These are phyloP conservation scores for Stromatinia cepivora DNA, from an alignment of 2,329 filamentous ascomycete genomes.

Conservation along the genomic window DNA sequence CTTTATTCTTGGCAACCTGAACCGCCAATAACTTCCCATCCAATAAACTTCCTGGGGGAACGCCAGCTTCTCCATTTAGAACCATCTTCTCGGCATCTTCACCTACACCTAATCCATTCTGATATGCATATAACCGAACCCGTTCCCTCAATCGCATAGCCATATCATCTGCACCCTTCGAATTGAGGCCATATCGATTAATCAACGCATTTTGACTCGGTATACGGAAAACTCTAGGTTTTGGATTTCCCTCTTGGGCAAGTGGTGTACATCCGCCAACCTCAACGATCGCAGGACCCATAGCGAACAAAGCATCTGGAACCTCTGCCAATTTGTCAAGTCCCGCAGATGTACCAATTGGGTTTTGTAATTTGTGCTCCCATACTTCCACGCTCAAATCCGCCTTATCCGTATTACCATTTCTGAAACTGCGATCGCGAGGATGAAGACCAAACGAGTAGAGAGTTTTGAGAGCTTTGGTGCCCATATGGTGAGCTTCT, in stretches of 20 bases:
- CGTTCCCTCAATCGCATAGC: slow-evolving; percentile 76
- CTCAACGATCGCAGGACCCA: slow-evolving; percentile 86
- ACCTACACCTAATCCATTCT: slow-evolving; percentile 63
- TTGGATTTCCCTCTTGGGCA: slow-evolving; percentile 86
- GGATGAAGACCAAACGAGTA: slow-evolving; percentile 76
- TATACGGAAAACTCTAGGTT: slow-evolving; percentile 84
- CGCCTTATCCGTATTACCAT: slow-evolving; percentile 33
- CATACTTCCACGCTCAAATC: slow-evolving; percentile 62
- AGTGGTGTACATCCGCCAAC: slow-evolving; percentile 86
- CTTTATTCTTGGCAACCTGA: slow-evolving; percentile 96
- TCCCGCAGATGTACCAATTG: slow-evolving; percentile 91
- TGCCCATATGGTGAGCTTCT: slow-evolving; percentile 85
- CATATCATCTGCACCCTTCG: slow-evolving; percentile 82
- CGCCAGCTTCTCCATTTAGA: slow-evolving; percentile 71
- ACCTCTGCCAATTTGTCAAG: slow-evolving; percentile 94
- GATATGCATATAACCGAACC: slow-evolving; percentile 73
- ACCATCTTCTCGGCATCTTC: slow-evolving; percentile 68
- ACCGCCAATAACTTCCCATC: slow-evolving; percentile 80
- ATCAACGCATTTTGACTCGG: slow-evolving; percentile 83
- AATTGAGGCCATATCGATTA: slow-evolving; percentile 96
- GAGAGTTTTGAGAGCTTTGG: slow-evolving; percentile 67
- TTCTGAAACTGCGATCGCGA: slow-evolving; percentile 61
- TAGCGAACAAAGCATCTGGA: slow-evolving; percentile 76
- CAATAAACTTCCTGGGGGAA: slow-evolving; percentile 78
- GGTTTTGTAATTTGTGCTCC: slow-evolving; percentile 75